phyloP scores from a whole-genome alignment of 768 basidiomycete genomes.

The Xerocomellus dryophilus region DNA sequence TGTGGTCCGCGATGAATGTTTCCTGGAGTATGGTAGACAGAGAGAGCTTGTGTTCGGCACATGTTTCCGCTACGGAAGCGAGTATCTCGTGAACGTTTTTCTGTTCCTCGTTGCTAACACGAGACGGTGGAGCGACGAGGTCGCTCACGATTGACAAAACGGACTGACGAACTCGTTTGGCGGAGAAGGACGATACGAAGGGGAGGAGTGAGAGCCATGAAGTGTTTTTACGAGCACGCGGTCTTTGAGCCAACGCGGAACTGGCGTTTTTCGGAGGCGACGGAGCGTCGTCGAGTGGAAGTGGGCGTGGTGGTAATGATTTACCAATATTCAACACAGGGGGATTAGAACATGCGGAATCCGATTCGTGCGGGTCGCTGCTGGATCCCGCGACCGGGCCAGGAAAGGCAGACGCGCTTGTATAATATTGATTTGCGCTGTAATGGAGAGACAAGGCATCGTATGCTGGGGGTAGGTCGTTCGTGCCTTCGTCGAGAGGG shows the following conservation, averaged over 20 bases:
- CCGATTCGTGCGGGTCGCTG: no score
- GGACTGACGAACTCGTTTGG: constrained; percentile 50
- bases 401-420: neutral
- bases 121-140: constrained; percentile 34
- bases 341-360: neutral
- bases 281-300: neutral
- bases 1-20: constrained; percentile 20
- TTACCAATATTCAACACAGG: neutral
- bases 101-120: neutral
- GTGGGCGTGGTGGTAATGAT: neutral
- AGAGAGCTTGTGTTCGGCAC: constrained; percentile 48
- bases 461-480: constrained; percentile 18
- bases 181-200: constrained; percentile 25
- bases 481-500: neutral
- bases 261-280: neutral
- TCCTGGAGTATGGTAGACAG: constrained; percentile 29
- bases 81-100: constrained; percentile 41
- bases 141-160: constrained; percentile 52
- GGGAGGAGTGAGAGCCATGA: constrained; percentile 33
- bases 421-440: neutral
- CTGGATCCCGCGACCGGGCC: neutral
- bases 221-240: constrained; percentile 3
- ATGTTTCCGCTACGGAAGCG: constrained; percentile 59
- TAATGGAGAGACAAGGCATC: constrained; percentile 1
- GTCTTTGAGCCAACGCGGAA: neutral